A percentile compares a stretch with the other conserved stretches of the same genome.
phyloP scores from a whole-genome alignment of 495 filamentous ascomycete genomes.

The Aspergillus biplanus region DNA sequence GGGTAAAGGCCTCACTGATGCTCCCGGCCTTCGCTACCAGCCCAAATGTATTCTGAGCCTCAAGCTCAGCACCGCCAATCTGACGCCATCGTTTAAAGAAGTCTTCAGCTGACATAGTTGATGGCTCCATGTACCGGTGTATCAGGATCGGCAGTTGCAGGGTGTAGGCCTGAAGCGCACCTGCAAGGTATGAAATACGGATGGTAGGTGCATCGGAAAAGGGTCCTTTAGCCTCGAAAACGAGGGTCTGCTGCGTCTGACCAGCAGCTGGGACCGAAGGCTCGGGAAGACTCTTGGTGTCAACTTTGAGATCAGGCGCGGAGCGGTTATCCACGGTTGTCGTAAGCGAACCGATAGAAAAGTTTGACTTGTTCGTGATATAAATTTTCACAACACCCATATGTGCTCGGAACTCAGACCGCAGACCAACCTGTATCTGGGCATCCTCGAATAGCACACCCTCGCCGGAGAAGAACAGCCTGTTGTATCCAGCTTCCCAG shows the following conservation, averaged over 20 bases:
- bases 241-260: conserved; percentile 91
- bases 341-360: conserved; percentile 83
- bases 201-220: conserved; percentile 89
- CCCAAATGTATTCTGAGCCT: conserved; percentile 85
- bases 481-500: conserved; percentile 91
- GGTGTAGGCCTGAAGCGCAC: conserved; percentile 89
- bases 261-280: conserved; percentile 70
- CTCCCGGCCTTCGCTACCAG: conserved; percentile 51
- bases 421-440: conserved; percentile 89
- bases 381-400: conserved; percentile 95
- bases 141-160: conserved; percentile 85
- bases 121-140: conserved; percentile 96
- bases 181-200: conserved; percentile 90
- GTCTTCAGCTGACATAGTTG: conserved; percentile 79
- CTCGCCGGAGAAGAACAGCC: conserved; percentile 75
- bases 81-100: conserved; percentile 99
- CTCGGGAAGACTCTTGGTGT: conserved; percentile 88
- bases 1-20: conserved; percentile 60
- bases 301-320: conserved; percentile 72
- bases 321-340: conserved; percentile 86
- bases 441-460: conserved; percentile 93
- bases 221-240: conserved; percentile 83
- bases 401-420: conserved; percentile 90
- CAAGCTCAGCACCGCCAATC: conserved; percentile 85
- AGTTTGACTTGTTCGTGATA: conserved; percentile 89